These are phyloP conservation scores for Syzygium grande DNA, from an alignment of 345 rosid genomes.

Conservation along the genomic window DNA sequence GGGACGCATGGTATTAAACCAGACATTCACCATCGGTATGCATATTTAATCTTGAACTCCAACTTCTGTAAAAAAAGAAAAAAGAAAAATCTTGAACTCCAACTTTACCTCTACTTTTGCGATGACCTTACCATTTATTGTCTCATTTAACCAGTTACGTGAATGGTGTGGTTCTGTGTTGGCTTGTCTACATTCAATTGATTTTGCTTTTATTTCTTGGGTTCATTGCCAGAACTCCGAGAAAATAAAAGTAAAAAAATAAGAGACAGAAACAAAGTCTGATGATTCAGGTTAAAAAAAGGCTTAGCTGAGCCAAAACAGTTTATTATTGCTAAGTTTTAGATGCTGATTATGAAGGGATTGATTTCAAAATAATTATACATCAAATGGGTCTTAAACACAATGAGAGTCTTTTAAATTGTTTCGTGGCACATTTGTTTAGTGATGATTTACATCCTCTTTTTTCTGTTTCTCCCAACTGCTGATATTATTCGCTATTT, in stretches of 20 bases:
- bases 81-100: no score
- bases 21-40: slow-evolving; percentile 86
- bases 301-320: not conserved
- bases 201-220: not conserved
- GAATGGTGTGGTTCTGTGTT: not conserved
- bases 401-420: not conserved
- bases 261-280: not conserved
- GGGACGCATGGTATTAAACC: slow-evolving; percentile 82
- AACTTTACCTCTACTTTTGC: not conserved
- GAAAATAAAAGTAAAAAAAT: not conserved
- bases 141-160: not conserved
- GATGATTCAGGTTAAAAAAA: not conserved
- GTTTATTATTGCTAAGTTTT: not conserved
- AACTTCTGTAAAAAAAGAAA: no score
- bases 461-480: not conserved
- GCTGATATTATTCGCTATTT: not conserved
- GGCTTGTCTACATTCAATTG: not conserved
- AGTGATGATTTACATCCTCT: not conserved
- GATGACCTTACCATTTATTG: not conserved
- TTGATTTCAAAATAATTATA: not conserved
- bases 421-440: not conserved
- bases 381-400: not conserved
- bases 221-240: not conserved
- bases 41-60: not conserved
- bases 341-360: not conserved